Conservation (phyloP, 2,329 filamentous ascomycete genomes). For the Sarocladiaceae sp. region DNA sequence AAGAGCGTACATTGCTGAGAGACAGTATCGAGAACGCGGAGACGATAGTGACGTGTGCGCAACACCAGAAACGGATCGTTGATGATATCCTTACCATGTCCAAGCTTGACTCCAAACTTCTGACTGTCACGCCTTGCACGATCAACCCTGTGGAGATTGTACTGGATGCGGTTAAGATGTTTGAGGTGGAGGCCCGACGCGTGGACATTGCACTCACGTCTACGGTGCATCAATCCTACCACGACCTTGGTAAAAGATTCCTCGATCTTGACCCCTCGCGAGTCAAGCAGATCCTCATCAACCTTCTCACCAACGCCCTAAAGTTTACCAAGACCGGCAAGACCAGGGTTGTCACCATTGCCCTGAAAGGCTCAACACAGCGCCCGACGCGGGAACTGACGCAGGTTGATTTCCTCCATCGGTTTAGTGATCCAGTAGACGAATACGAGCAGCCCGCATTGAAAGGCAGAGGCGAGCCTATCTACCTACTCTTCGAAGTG, state of each 20-base stretch:
- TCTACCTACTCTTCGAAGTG: constrained; percentile 67
- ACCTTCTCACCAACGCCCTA: constrained; percentile 73
- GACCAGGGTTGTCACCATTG: constrained; percentile 47
- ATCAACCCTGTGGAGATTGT: constrained; percentile 62
- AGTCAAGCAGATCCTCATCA: constrained; percentile 73
- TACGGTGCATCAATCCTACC: constrained; percentile 55
- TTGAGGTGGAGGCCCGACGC: constrained; percentile 66
- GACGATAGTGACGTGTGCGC: constrained; percentile 70
- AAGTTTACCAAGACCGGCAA: constrained; percentile 68
- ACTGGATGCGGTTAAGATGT: constrained; percentile 66
- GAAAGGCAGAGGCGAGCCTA: constrained; percentile 33
- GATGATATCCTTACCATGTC: constrained; percentile 68
- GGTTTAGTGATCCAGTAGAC: constrained; percentile 38
- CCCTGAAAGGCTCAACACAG: constrained; percentile 36
- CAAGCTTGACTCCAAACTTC: constrained; percentile 68
- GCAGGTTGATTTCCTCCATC: constrained; percentile 56
- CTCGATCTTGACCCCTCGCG: constrained; percentile 66
- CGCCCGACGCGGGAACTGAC: constrained; percentile 33
- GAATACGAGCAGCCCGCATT: constrained; percentile 29
- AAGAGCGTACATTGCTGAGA: constrained; percentile 40
- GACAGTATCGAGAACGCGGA: constrained; percentile 67
- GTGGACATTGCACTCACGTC: constrained; percentile 62
- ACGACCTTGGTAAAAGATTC: constrained; percentile 53
- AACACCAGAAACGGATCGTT: constrained; percentile 76
- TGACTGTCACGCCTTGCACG: constrained; percentile 65